These are phyloP conservation scores for Candida sonorensis DNA, from an alignment of 805 yeast genomes.

Conservation along the genomic window DNA sequence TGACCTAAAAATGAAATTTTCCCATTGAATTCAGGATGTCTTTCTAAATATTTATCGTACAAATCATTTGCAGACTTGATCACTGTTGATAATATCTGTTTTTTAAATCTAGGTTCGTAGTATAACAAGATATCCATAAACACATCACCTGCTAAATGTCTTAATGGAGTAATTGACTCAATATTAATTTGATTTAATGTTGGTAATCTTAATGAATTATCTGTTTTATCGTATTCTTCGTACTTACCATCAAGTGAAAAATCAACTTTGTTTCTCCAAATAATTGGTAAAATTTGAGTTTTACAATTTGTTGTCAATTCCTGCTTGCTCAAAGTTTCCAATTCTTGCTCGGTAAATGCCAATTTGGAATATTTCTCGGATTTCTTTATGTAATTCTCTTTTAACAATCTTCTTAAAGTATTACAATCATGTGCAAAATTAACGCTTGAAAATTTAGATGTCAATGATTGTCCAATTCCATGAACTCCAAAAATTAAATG, in stretches of 20 bases:
- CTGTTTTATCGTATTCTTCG: constrained; percentile 27
- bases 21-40: constrained; percentile 73
- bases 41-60: constrained; percentile 48
- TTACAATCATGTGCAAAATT: constrained; percentile 84
- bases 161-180: constrained; percentile 66
- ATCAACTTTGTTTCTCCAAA: constrained; percentile 81
- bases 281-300: constrained; percentile 80
- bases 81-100: constrained; percentile 57
- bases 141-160: constrained; percentile 81
- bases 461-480: constrained; percentile 90
- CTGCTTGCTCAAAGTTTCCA: constrained; percentile 14
- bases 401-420: constrained; percentile 52
- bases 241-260: constrained; percentile 43
- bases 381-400: constrained; percentile 35
- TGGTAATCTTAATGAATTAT: constrained; percentile 45
- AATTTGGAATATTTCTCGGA: constrained; percentile 35
- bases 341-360: constrained; percentile 26
- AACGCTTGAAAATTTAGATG: constrained; percentile 69
- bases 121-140: constrained; percentile 76
- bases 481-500: constrained; percentile 81
- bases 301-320: constrained; percentile 40
- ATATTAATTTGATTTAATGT: constrained; percentile 66
- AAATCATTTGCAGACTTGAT: constrained; percentile 56
- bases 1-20: constrained; percentile 83
- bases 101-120: constrained; percentile 62